Conservation (phyloP, 306 rosid species). For the Malus sieversii region DNA sequence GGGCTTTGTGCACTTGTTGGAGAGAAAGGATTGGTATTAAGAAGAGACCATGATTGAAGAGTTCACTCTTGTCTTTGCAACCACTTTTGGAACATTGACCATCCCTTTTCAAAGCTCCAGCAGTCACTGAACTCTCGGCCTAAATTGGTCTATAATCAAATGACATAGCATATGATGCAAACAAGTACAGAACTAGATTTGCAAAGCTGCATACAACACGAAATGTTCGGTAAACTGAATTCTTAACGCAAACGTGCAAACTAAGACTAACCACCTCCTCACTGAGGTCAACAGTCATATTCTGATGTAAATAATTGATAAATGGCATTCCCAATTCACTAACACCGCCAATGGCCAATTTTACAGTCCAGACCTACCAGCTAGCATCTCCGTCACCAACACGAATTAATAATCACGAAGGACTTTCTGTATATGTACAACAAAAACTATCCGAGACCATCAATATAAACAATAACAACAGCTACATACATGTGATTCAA, state of each 20-base stretch:
- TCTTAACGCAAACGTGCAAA: neutral
- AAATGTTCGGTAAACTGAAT: neutral
- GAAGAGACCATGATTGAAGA: neutral
- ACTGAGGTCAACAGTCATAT: neutral
- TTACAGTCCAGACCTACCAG: neutral
- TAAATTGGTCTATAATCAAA: neutral
- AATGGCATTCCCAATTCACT: neutral
- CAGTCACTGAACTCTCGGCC: neutral
- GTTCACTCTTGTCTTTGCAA: neutral
- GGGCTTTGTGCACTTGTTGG: neutral
- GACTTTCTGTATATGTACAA: neutral
- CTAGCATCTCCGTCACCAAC: neutral
- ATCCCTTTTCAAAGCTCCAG: neutral
- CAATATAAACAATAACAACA: neutral
- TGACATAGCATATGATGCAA: neutral
- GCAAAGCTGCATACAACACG: neutral
- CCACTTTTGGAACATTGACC: neutral
- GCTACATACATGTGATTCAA: neutral
- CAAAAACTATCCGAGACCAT: neutral
- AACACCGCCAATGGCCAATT: neutral
- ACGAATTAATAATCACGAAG: neutral
- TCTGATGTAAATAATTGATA: neutral
- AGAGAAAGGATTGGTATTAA: neutral
- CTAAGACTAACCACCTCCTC: neutral
- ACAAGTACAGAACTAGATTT: neutral